Percentiles rank a stretch among this genome's conserved stretches.
Evolutionary conservation across 1,284 basidiomycete species (phyloP).

Genomic region (Puccinia triticina): DNA sequence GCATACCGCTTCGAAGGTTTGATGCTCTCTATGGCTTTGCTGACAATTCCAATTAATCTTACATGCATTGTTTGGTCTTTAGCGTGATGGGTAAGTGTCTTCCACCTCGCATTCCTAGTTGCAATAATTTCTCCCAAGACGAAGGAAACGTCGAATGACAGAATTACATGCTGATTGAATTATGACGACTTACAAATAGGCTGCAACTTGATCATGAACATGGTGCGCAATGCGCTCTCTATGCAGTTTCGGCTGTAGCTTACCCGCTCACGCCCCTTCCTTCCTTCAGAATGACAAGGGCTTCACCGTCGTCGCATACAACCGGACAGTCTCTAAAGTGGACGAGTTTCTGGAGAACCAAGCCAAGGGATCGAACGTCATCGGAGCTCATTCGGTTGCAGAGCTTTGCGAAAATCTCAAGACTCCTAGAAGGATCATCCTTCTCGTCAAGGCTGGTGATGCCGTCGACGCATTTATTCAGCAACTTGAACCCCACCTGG

Average conservation of each 20-base stretch:
- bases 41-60: too few relatives aligned
- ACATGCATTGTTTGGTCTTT: not conserved
- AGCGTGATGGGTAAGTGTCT: constrained; percentile 31
- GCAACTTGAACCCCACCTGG: constrained; percentile 66
- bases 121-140: too few relatives aligned
- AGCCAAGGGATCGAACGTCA: constrained; percentile 80
- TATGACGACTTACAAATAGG: constrained; percentile 22
- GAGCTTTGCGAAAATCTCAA: constrained; percentile 72
- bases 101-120: not conserved
- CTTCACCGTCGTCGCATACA: constrained; percentile 93
- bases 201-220: constrained; percentile 52
- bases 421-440: constrained; percentile 76
- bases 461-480: constrained; percentile 68
- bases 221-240: constrained; percentile 29
- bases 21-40: not conserved
- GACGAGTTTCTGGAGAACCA: constrained; percentile 93
- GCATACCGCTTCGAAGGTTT: not conserved
- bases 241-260: not conserved
- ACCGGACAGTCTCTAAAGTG: constrained; percentile 95
- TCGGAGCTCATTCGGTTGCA: constrained; percentile 90
- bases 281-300: constrained; percentile 83
- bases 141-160: too few relatives aligned
- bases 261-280: not conserved
- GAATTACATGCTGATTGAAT: not conserved
- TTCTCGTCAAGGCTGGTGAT: constrained; percentile 78